Base-by-base conservation (phyloP, 208 protist genomes). In the Sergeia podlipaevii region DNA sequence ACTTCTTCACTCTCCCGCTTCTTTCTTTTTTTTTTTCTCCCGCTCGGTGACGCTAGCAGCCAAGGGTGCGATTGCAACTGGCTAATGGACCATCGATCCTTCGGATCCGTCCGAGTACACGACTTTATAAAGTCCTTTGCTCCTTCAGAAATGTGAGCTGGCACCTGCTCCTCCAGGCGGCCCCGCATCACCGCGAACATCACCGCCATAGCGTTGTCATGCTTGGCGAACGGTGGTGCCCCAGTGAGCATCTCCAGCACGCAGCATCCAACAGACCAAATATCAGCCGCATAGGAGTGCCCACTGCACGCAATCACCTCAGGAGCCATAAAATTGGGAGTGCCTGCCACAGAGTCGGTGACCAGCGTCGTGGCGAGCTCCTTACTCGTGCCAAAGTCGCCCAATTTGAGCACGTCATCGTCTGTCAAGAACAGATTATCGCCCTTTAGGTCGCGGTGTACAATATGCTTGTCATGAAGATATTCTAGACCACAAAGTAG, bases 261-360 rank as follows among this genome's bases (percentile, higher is more conserved):
- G 55, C 81, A 92, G 69, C 90, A 97, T 2, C 91, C 93, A 5
- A 97, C 79, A 11, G 83, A 93, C 93, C 93, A 97, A 28, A 97
- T 78, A 60, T 97, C 93, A 0, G 90, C 91, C 57, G 74, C 72
- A 45, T 84, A 89, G 38, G 80, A 84, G 63, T 96, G 89, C 7
- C 93, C 93, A 34, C 67, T 90, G 64, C 87, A 86, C 0, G 72
- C 71, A 60, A 97, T 94, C 21, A 97, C 86, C 60, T 97, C 91
- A 3, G 94, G 94, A 7, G 94, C 90, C 90, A 97, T 97, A 52
- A 93, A 97, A 65, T 92, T 91, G 27, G 90, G 88, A 37, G 94
- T 97, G 4, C 94, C 94, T 21, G 85, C 78, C 41, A 92, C 78
- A 20, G 81, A 87, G 60, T 92, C 74, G 33, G 88, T 95, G 36